Conservation (phyloP, 1,139 yeast genomes). For the Suhomyces bokatorum region DNA sequence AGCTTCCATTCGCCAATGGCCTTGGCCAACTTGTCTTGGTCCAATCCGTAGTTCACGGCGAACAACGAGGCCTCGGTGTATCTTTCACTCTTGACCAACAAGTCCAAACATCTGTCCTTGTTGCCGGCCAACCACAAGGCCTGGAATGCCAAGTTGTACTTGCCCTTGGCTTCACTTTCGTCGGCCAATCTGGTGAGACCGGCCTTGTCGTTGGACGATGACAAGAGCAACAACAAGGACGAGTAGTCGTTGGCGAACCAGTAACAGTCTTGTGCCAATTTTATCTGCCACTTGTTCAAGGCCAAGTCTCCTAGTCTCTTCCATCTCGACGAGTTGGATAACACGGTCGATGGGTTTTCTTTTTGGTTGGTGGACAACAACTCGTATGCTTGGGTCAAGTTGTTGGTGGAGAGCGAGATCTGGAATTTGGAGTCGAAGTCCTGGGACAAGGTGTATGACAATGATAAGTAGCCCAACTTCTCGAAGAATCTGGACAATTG, state of each 20-base stretch:
- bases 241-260: constrained; percentile 79
- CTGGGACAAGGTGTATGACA: constrained; percentile 79
- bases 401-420: constrained; percentile 63
- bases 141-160: constrained; percentile 88
- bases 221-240: constrained; percentile 77
- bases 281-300: constrained; percentile 72
- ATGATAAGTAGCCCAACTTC: constrained; percentile 82
- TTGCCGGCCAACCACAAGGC: constrained; percentile 88
- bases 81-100: constrained; percentile 70
- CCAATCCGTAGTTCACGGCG: constrained; percentile 71
- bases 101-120: constrained; percentile 58
- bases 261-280: constrained; percentile 79
- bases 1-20: constrained; percentile 69
- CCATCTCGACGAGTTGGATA: constrained; percentile 64
- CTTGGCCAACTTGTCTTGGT: constrained; percentile 40
- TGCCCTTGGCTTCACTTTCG: constrained; percentile 67
- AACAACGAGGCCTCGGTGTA: constrained; percentile 83
- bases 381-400: constrained; percentile 69
- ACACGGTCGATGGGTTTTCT: constrained; percentile 39
- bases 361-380: constrained; percentile 63
- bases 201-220: constrained; percentile 71
- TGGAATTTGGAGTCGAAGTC: constrained; percentile 88
- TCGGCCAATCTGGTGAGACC: constrained; percentile 64
- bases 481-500: constrained; percentile 92
- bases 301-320: constrained; percentile 89